These are phyloP conservation scores for Serendipita sp. DNA, from an alignment of 768 basidiomycete genomes.

Conservation along the genomic window DNA sequence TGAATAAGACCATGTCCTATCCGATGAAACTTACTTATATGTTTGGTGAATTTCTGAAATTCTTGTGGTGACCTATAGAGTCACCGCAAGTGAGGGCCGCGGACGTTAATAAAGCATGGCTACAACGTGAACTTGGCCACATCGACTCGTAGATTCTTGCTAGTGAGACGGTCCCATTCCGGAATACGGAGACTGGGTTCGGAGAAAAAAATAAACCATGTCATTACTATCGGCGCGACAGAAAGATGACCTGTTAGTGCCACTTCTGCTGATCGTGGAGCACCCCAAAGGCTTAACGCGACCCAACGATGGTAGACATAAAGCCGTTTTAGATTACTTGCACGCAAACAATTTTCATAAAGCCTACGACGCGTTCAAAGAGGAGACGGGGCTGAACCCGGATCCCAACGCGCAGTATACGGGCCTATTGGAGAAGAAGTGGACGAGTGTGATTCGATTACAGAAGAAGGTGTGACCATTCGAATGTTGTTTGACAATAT, in stretches of 20 bases:
- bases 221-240: not conserved
- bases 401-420: conserved; percentile 78
- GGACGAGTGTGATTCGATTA: conserved; percentile 88
- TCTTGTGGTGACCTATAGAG: no score
- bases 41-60: no score
- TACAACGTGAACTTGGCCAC: not conserved
- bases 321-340: not conserved
- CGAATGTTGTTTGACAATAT: not conserved
- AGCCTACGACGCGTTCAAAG: conserved; percentile 3
- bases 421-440: conserved; percentile 90
- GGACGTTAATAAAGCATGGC: no score
- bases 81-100: no score
- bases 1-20: not conserved
- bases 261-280: not conserved
- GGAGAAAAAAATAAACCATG: not conserved
- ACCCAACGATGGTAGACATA: not conserved
- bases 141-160: not conserved
- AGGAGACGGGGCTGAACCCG: conserved; percentile 42
- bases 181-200: not conserved
- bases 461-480: conserved; percentile 65
- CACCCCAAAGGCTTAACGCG: not conserved
- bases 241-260: conserved; percentile 4
- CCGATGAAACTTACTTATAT: no score
- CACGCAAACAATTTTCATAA: conserved; percentile 4
- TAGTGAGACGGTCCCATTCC: not conserved